Percentiles rank a stretch among this genome's conserved stretches.
phyloP scores from a whole-genome alignment of 2,329 filamentous ascomycete species.

The Sclerotinia nivalis region DNA sequence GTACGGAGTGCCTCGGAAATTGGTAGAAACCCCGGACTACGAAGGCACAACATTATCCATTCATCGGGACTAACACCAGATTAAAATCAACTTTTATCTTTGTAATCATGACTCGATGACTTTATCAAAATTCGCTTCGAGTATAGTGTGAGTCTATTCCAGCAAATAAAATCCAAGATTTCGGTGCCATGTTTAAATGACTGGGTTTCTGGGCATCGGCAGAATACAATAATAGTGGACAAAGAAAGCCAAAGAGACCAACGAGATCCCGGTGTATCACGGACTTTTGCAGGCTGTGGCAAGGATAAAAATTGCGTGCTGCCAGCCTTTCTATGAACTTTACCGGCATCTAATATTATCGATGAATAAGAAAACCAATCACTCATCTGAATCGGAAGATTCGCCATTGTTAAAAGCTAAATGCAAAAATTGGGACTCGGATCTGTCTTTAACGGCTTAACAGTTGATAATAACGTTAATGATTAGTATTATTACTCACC shows the following conservation, averaged over 20 bases:
- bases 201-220: neutral
- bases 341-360: neutral
- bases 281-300: slow-evolving; percentile 1
- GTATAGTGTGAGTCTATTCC: neutral
- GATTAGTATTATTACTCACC: neutral
- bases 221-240: neutral
- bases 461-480: too few relatives aligned
- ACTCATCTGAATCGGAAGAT: neutral
- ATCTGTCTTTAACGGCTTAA: neutral
- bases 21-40: slow-evolving; percentile 2
- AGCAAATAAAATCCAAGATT: neutral
- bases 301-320: slow-evolving; percentile 16
- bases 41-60: neutral
- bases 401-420: neutral
- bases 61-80: neutral
- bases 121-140: neutral
- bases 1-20: neutral
- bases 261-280: neutral
- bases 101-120: slow-evolving; percentile 12
- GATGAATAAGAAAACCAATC: slow-evolving; percentile 1
- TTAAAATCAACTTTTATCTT: neutral
- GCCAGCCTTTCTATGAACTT: neutral
- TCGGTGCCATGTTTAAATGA: slow-evolving; percentile 3
- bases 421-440: neutral
- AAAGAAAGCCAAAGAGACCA: slow-evolving; percentile 4